Evolutionary conservation across 176 grass and related monocot genomes (phyloP), one percentile per base, ranked within the genome.

Genomic region (Oryza australiensis): DNA sequence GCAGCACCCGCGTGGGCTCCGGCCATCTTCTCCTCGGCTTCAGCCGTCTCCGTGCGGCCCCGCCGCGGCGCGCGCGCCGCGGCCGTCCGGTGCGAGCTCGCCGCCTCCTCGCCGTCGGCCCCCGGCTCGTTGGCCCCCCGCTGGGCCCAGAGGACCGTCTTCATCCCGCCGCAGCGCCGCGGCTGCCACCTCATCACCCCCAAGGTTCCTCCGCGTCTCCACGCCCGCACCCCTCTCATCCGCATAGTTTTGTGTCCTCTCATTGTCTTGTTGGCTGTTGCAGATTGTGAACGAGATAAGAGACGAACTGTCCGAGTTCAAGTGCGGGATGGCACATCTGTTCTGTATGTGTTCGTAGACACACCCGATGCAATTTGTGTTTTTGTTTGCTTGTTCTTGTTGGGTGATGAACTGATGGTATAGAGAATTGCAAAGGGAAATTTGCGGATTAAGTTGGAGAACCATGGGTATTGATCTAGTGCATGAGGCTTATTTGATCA

Each of bases 131-230:
- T 91, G 90, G 79, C 76, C 18, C 82, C 84, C 68, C 90, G 90
- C 33, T 98, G 95, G 95, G 86, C 95, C 49, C 95, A 98, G 86
- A 98, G 72, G 87, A 95, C 90, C 28, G 80, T 98, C 38, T 85
- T 98, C 71, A 82, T 98, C 85, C 95, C 95, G 51, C 77, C 88
- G 26, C 90, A 95, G 72, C 80, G 92, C 72, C 95, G 95, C 70
- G 95, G 95, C 5, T 98, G 95, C 82, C 92, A 95, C 78, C 93
- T 98, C 86, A 86, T 98, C 82, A 98, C 95, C 80, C 46, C 89
- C 62, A 91, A 88, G 87, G 92, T 86, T 8, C 51, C n/a, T 15
- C 9, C 37, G 0, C 4, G 20, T 55, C 2, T 16, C 3, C 46
- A 28, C 65, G 5, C 16, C 27, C 28, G 5, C 43, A 12, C 33